A percentile compares a stretch with the other conserved stretches of the same genome.
These are phyloP conservation scores for Umbelopsis isabellina DNA, from an alignment of 192 early-diverging fungal genomes.

Conservation along the genomic window DNA sequence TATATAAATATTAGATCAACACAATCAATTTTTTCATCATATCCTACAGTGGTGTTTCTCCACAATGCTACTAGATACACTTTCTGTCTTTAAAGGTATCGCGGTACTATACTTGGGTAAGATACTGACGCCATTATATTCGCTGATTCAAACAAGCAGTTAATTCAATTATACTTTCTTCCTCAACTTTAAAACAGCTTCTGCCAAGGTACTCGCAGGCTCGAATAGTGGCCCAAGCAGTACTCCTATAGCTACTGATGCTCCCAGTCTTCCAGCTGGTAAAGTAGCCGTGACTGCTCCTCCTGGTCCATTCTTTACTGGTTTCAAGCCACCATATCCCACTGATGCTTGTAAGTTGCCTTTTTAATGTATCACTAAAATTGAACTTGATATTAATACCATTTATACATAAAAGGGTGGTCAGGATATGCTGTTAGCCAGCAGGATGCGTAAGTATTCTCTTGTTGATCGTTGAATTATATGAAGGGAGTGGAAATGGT, in stretches of 20 bases:
- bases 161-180: too few species aligned
- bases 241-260: constrained; percentile 16
- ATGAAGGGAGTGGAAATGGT: neutral
- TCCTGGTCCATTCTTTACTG: constrained; percentile 15
- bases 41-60: too few species aligned
- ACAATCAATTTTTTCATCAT: too few species aligned
- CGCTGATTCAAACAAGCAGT: too few species aligned
- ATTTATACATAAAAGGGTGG: neutral
- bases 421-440: constrained; percentile 15
- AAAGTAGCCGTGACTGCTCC: constrained; percentile 14
- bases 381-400: neutral
- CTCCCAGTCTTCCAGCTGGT: constrained; percentile 16
- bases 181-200: neutral
- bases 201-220: neutral
- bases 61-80: too few species aligned
- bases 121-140: too few species aligned
- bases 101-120: too few species aligned
- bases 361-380: too few species aligned
- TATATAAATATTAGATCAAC: too few species aligned
- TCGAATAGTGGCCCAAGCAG: constrained; percentile 8
- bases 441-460: constrained; percentile 17
- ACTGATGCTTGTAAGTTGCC: constrained; percentile 16
- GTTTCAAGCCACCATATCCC: constrained; percentile 5
- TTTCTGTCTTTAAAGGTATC: too few species aligned
- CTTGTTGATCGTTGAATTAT: neutral